Base-by-base conservation (phyloP, 176 grass and related monocot species). In the Typha latifolia region DNA sequence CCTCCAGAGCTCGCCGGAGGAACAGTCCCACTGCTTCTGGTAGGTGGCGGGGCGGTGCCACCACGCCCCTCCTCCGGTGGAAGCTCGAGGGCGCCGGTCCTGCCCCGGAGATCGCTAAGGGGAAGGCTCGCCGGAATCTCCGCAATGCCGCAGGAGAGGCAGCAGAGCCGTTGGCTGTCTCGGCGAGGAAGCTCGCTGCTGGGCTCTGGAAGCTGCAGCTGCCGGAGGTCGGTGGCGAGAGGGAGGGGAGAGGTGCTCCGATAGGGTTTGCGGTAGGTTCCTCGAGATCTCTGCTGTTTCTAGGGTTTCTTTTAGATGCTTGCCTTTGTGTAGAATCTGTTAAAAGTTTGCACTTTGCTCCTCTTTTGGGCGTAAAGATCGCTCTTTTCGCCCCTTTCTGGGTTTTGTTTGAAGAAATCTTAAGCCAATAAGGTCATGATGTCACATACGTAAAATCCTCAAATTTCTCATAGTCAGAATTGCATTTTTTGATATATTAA, bases 171-270 rank as follows among this genome's bases (percentile, higher is more conserved):
- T 29, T 12, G 49, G 49, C 27, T 12, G 62, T 66, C 49, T 66
- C 73, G n/a, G 62, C 63, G 31, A 75, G 73, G 73, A 75, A 56
- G 20, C 63, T 75, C 31, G 73, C 63, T 4, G 49, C 73, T 14
- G 73, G 27, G 63, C 63, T 75, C n/a, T 75, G 73, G 73, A 26
- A 50, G 10, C 8, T 67, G 18, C 12, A 32, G 29, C 49, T 32
- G 26, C 24, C 20, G 62, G 49, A 66, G 26, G 62, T n/a, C 2
- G 49, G 18, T 5, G 73, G 29, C 0, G 49, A 13, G 32, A 31
- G 49, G 63, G 31, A 47, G 34, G n/a, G 50, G 8, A 21, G 32
- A 15, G 2, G 49, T 56, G 16, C 72, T 64, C 24, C 7, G 49
- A 5, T 31, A 48, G n/a, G 49, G 49, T 29, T 57, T 48, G 63